Conservation (phyloP, 73 alveolate species). For the Paramecium octaurelia region DNA sequence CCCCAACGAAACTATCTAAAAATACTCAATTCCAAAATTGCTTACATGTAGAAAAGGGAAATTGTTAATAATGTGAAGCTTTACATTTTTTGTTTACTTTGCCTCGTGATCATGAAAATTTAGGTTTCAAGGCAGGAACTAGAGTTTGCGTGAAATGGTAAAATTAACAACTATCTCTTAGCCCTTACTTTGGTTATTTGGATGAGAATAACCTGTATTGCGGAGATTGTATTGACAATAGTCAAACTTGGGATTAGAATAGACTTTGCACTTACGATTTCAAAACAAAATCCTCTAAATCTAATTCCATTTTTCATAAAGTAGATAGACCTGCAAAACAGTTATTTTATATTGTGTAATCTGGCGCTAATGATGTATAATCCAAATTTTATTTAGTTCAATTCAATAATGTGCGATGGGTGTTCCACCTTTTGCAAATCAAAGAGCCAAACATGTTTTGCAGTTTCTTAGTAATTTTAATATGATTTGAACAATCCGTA, state of each 20-base stretch:
- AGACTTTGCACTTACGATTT: slow-evolving; percentile 26
- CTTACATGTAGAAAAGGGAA: background rate
- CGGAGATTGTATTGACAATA: slow-evolving; percentile 41
- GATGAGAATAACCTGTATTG: slow-evolving; percentile 19
- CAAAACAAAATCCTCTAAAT: background rate
- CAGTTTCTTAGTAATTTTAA: slow-evolving; percentile 14
- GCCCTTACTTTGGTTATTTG: slow-evolving; percentile 17
- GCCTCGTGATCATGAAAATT: background rate
- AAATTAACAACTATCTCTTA: background rate
- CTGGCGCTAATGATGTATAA: background rate
- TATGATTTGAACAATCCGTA: slow-evolving; percentile 22
- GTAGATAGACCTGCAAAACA: background rate
- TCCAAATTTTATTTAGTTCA: background rate
- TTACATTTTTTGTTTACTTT: background rate
- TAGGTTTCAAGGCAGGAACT: background rate
- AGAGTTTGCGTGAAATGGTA: slow-evolving; percentile 22
- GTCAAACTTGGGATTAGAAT: slow-evolving; percentile 4
- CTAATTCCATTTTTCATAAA: background rate
- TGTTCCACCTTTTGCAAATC: slow-evolving; percentile 3
- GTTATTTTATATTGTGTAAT: background rate
- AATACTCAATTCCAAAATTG: background rate
- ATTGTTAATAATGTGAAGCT: background rate
- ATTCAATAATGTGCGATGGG: background rate
- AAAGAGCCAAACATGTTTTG: background rate
- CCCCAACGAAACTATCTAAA: background rate